Conservation (phyloP, 2,329 filamentous ascomycete species). For the Teratosphaeria zuluensis region DNA sequence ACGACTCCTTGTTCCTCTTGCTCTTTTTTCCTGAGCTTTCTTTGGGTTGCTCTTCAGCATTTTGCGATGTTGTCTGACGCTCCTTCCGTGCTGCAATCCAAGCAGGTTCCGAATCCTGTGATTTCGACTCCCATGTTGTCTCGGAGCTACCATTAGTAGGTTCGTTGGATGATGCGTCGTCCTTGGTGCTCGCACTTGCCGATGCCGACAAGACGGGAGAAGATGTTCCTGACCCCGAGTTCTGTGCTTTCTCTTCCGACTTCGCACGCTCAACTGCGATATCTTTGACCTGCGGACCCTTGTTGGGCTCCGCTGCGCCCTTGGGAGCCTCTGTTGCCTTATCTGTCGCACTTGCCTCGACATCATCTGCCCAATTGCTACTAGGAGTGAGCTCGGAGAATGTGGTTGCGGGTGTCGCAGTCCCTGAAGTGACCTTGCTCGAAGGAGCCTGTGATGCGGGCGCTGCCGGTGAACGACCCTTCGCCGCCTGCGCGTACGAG, state of each 20-base stretch:
- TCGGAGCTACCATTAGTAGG: constrained; percentile 51
- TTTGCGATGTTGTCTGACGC: constrained; percentile 17
- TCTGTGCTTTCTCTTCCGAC: constrained; percentile 17
- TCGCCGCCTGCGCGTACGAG: constrained; percentile 93
- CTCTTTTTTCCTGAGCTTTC: constrained; percentile 6
- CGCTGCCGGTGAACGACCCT: constrained; percentile 53
- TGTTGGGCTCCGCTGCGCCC: constrained; percentile 10
- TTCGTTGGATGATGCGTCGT: constrained; percentile 52
- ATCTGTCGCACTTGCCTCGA: constrained; percentile 31
- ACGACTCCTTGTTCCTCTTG: constrained; percentile 16
- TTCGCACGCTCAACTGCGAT: constrained; percentile 22
- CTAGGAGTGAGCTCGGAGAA: constrained; percentile 26
- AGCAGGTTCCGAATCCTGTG: constrained; percentile 51
- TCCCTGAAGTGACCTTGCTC: constrained; percentile 36
- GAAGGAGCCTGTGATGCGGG: constrained; percentile 35
- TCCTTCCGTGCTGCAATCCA: constrained; percentile 47
- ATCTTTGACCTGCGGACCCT: constrained; percentile 20
- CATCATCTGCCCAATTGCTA: constrained; percentile 40
- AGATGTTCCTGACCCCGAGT: constrained; percentile 25
- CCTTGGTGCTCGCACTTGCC: constrained; percentile 47
- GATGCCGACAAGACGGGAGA: constrained; percentile 48
- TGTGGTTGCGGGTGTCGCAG: constrained; percentile 33
- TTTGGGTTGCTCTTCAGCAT: constrained; percentile 1
- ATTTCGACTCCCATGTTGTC: constrained; percentile 57
- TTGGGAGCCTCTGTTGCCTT: constrained; percentile 28